Conservation (phyloP, 1,284 basidiomycete species). For the Vanrija humicola region DNA sequence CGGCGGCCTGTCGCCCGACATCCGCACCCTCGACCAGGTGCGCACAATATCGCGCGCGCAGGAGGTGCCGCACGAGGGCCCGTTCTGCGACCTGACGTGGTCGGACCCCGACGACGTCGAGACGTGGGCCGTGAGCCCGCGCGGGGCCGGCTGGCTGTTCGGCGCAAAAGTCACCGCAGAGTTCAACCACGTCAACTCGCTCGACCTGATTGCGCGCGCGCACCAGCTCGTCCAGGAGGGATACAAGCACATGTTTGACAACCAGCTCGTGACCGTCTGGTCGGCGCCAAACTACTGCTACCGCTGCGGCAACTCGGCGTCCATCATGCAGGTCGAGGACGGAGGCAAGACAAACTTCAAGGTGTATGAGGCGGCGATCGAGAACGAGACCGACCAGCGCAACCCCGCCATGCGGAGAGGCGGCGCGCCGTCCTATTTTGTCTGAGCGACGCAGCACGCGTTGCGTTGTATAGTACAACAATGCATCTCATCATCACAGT, state of each 20-base stretch:
- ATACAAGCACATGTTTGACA: conserved; percentile 97
- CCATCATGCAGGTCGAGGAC: conserved; percentile 61
- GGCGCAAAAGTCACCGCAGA: conserved; percentile 80
- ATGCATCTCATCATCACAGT: conserved; percentile 16
- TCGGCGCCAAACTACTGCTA: conserved; percentile 96
- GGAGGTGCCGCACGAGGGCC: conserved; percentile 96
- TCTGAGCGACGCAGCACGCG: conserved; percentile 17
- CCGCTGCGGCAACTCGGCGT: conserved; percentile 73
- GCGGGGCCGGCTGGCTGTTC: conserved; percentile 96
- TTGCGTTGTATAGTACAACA: conserved; percentile 16
- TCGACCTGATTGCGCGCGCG: conserved; percentile 81
- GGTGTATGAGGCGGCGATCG: conserved; percentile 75
- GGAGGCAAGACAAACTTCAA: conserved; percentile 64
- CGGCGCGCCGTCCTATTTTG: conserved; percentile 22
- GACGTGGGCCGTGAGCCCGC: conserved; percentile 90
- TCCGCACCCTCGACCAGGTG: conserved; percentile 87
- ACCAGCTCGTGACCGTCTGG: conserved; percentile 94
- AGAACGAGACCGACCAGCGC: conserved; percentile 70
- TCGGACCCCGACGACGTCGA: conserved; percentile 94
- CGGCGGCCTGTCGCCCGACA: conserved; percentile 87
- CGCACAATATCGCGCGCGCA: conserved; percentile 85
- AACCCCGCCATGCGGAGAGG: conserved; percentile 46
- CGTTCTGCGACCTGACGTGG: conserved; percentile 98
- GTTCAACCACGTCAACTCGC: conserved; percentile 88
- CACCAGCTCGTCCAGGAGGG: conserved; percentile 97